phyloP scores from a whole-genome alignment of 345 rosid species.

The Brassica carinata region DNA sequence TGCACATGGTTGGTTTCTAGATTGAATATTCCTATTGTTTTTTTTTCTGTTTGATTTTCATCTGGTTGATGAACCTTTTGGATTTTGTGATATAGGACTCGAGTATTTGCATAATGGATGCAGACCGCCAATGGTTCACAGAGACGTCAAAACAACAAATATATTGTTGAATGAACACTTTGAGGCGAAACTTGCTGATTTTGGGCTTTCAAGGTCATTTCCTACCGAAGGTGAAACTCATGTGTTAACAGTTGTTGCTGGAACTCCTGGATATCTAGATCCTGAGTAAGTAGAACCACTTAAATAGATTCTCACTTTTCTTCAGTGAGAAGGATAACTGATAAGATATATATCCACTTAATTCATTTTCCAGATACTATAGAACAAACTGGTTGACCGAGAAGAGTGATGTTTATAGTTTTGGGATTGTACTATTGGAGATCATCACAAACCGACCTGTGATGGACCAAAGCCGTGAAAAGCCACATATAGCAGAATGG shows the following conservation, averaged over 20 bases:
- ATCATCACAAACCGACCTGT: conserved; percentile 48
- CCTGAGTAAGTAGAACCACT: conserved; percentile 34
- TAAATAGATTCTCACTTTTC: background rate
- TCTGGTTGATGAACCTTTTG: background rate
- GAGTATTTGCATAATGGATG: conserved; percentile 42
- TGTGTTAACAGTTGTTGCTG: conserved; percentile 38
- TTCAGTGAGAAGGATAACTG: background rate
- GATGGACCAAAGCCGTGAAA: conserved; percentile 29
- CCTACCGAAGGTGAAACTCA: conserved; percentile 39
- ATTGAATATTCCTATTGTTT: background rate
- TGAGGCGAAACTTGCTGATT: conserved; percentile 51
- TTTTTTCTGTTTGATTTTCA: background rate
- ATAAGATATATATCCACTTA: background rate
- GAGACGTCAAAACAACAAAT: conserved; percentile 39
- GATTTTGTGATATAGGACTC: conserved; percentile 20
- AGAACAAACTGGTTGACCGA: conserved; percentile 40
- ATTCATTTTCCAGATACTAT: conserved; percentile 26
- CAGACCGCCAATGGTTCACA: conserved; percentile 42
- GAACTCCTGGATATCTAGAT: conserved; percentile 41
- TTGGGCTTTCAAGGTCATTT: conserved; percentile 40
- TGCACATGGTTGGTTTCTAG: conserved; percentile 46
- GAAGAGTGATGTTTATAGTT: conserved; percentile 62
- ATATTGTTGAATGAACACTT: conserved; percentile 54
- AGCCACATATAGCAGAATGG: conserved; percentile 45
- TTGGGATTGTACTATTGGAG: conserved; percentile 52